Conservation (phyloP, 2,329 filamentous ascomycete genomes). For the Talaromyces marneffei region DNA sequence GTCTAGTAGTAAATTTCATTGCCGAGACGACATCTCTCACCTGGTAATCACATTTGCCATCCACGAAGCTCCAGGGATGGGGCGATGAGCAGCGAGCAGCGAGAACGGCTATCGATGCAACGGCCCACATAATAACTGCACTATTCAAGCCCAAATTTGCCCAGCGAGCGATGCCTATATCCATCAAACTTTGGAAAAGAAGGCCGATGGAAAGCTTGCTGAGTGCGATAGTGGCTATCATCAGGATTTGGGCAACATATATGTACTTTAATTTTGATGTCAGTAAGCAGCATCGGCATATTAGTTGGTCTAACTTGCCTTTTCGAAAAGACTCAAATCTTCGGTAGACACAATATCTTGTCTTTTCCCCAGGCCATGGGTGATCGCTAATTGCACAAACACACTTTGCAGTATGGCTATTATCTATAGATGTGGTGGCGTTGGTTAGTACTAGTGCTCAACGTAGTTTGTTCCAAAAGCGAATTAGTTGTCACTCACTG, state of each 20-base stretch:
- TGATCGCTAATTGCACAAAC: conserved; percentile 20
- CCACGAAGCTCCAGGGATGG: conserved; percentile 18
- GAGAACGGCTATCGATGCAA: conserved; percentile 19
- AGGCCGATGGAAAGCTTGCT: conserved; percentile 20
- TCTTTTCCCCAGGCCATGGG: conserved; percentile 18
- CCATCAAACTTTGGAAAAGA: conserved; percentile 19
- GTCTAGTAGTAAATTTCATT: background rate
- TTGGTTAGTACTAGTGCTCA: background rate
- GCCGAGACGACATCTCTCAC: background rate
- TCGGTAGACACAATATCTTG: conserved; percentile 12
- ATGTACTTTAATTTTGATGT: conserved; percentile 14
- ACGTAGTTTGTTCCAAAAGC: too few relatives aligned
- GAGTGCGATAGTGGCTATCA: conserved; percentile 17
- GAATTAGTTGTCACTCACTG: conserved; percentile 10
- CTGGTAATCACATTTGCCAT: conserved; percentile 17
- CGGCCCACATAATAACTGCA: conserved; percentile 17
- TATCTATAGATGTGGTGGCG: conserved; percentile 7
- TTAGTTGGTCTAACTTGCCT: conserved; percentile 12
- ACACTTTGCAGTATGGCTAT: conserved; percentile 19
- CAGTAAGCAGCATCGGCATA: background rate
- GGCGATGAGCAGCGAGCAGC: conserved; percentile 19
- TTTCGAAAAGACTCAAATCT: conserved; percentile 15
- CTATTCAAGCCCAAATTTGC: conserved; percentile 17
- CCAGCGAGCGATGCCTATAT: conserved; percentile 11
- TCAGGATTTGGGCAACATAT: conserved; percentile 20